These are phyloP conservation scores for Firmiana major DNA, from an alignment of 345 rosid species.

Conservation along the genomic window DNA sequence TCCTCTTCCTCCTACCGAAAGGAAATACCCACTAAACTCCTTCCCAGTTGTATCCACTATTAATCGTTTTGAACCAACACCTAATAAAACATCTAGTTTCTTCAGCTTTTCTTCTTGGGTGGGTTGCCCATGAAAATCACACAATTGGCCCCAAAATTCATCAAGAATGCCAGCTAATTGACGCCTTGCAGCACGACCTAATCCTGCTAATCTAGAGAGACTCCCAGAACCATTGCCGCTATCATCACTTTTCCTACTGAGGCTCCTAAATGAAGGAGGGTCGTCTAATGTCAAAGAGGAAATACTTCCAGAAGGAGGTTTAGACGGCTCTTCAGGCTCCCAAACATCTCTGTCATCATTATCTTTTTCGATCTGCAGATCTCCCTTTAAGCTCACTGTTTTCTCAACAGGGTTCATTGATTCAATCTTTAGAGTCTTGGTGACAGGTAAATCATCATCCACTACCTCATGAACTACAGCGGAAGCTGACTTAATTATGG, in stretches of 20 bases:
- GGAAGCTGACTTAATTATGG: not conserved
- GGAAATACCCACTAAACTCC: constrained; percentile 44
- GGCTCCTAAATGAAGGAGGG: constrained; percentile 80
- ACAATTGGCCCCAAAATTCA: constrained; percentile 95
- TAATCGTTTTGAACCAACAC: constrained; percentile 41
- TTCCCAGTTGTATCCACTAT: constrained; percentile 50
- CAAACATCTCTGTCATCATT: constrained; percentile 57
- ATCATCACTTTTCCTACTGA: constrained; percentile 76
- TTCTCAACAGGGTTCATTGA: constrained; percentile 42
- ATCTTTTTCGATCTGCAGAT: constrained; percentile 43
- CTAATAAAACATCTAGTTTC: constrained; percentile 56
- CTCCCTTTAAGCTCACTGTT: constrained; percentile 47
- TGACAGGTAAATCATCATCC: constrained; percentile 36
- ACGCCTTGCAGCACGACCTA: constrained; percentile 95
- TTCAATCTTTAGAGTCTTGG: constrained; percentile 38
- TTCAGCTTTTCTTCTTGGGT: constrained; percentile 63
- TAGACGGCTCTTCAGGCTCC: constrained; percentile 65
- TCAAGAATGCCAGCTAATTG: constrained; percentile 68
- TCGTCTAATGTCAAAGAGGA: constrained; percentile 54
- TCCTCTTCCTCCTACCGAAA: constrained; percentile 53
- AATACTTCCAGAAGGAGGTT: constrained; percentile 46
- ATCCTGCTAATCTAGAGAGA: constrained; percentile 88
- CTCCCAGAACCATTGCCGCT: constrained; percentile 82
- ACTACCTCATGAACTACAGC: constrained; percentile 31
- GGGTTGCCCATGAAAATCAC: constrained; percentile 69